These are phyloP conservation scores for Clonostachys solani DNA, from an alignment of 2,329 filamentous ascomycete species.

Conservation along the genomic window DNA sequence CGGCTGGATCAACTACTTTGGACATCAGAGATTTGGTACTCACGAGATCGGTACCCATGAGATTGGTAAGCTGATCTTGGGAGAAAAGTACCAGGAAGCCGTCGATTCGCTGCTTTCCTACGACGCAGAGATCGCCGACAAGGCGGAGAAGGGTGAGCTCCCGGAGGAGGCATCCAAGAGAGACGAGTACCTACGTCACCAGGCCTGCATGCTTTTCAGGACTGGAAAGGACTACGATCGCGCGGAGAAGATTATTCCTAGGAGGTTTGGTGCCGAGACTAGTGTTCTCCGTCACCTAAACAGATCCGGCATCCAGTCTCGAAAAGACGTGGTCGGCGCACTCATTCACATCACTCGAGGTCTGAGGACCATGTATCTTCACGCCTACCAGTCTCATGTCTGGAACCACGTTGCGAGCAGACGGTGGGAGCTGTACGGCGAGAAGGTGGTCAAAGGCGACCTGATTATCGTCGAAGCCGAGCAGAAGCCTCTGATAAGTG, in stretches of 20 bases:
- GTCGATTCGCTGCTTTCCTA: slow-evolving; percentile 74
- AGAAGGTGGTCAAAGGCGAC: slow-evolving; percentile 76
- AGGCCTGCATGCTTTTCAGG: slow-evolving; percentile 72
- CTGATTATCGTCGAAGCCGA: slow-evolving; percentile 61
- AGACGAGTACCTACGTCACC: slow-evolving; percentile 77
- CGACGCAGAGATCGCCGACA: slow-evolving; percentile 54
- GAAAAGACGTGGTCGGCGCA: slow-evolving; percentile 75
- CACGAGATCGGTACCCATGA: slow-evolving; percentile 82
- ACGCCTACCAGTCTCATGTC: slow-evolving; percentile 91
- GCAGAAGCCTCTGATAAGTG: slow-evolving; percentile 30
- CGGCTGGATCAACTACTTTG: slow-evolving; percentile 97
- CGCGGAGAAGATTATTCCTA: slow-evolving; percentile 67
- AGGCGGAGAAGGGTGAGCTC: slow-evolving; percentile 28
- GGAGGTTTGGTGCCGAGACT: slow-evolving; percentile 76
- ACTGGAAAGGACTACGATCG: slow-evolving; percentile 51
- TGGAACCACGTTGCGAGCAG: slow-evolving; percentile 86
- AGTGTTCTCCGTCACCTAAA: slow-evolving; percentile 75
- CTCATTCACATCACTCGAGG: slow-evolving; percentile 76
- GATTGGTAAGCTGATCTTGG: slow-evolving; percentile 78
- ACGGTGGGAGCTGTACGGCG: slow-evolving; percentile 73
- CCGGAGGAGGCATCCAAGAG: slow-evolving; percentile 49
- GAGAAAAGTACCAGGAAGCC: slow-evolving; percentile 76
- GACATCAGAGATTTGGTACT: slow-evolving; percentile 93
- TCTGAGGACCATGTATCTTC: slow-evolving; percentile 89
- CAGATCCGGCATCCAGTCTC: slow-evolving; percentile 35